Evolutionary conservation across 2,329 filamentous ascomycete species (phyloP).

Genomic region (Fusarium metavorans): DNA sequence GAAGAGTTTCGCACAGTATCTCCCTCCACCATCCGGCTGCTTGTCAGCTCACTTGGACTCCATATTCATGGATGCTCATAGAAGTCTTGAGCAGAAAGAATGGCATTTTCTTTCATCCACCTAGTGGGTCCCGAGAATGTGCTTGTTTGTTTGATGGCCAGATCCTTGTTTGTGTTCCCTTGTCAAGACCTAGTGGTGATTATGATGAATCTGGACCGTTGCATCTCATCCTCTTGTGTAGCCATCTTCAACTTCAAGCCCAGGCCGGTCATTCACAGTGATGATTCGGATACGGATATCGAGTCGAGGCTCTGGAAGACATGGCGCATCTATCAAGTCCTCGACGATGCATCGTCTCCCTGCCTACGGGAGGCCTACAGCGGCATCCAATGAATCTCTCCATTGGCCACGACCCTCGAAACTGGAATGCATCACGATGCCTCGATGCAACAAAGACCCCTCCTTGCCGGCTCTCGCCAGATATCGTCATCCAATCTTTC

Average conservation of each 20-base stretch:
- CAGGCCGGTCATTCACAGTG: not conserved
- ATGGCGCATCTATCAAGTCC: not conserved
- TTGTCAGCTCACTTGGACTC: not conserved
- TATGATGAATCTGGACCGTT: not conserved
- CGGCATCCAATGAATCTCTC: conserved; percentile 8
- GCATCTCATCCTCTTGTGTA: conserved; percentile 1
- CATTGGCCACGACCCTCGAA: conserved; percentile 5
- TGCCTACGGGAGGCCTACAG: conserved; percentile 16
- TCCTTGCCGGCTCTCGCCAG: conserved; percentile 26
- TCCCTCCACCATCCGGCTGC: not conserved
- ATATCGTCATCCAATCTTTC: conserved; percentile 25
- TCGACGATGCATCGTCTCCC: conserved; percentile 13
- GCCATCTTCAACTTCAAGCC: conserved; percentile 4
- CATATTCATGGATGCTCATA: not conserved
- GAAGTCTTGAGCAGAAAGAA: conserved; percentile 20
- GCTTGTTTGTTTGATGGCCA: not conserved
- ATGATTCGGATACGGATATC: not conserved
- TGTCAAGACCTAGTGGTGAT: not conserved
- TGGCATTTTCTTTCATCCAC: not conserved
- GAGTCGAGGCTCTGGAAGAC: not conserved
- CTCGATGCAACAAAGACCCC: conserved; percentile 15
- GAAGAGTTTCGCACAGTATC: conserved; percentile 1
- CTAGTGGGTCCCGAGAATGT: not conserved
- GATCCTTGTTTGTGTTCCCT: not conserved
- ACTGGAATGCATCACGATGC: conserved; percentile 47